These are phyloP conservation scores for Ricinus communis DNA, from an alignment of 345 rosid genomes.

Conservation along the genomic window DNA sequence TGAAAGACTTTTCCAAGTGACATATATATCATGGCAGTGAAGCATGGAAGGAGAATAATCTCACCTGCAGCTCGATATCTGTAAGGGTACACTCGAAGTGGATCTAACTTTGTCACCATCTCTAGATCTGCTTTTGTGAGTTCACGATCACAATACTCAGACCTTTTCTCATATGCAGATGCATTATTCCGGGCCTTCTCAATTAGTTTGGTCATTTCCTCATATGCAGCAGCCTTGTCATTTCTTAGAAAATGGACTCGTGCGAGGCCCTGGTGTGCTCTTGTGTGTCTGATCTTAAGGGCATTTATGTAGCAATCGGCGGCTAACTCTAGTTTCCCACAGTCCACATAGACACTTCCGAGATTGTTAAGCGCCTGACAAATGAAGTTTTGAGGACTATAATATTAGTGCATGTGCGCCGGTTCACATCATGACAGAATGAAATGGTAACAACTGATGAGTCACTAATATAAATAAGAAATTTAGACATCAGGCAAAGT, in stretches of 20 bases:
- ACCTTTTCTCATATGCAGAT: slow-evolving; percentile 96
- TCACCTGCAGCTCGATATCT: slow-evolving; percentile 96
- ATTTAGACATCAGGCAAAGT: too few species aligned
- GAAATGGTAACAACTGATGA: not conserved
- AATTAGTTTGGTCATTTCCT: slow-evolving; percentile 88
- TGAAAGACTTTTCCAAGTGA: too few species aligned
- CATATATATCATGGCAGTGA: too few species aligned
- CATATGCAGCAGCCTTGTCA: slow-evolving; percentile 71
- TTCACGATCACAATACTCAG: slow-evolving; percentile 93
- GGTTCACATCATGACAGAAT: not conserved
- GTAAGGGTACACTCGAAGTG: slow-evolving; percentile 96
- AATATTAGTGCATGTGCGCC: not conserved
- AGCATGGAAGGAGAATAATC: slow-evolving; percentile 5
- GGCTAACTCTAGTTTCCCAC: slow-evolving; percentile 66
- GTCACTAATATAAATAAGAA: not conserved
- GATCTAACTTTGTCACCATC: slow-evolving; percentile 88
- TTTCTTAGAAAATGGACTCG: slow-evolving; percentile 82
- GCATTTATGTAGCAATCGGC: slow-evolving; percentile 98
- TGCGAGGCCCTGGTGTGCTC: slow-evolving; percentile 98
- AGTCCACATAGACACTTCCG: slow-evolving; percentile 86
- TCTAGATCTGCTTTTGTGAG: slow-evolving; percentile 83
- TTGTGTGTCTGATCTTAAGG: slow-evolving; percentile 84
- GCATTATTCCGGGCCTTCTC: slow-evolving; percentile 87
- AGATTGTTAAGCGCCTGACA: slow-evolving; percentile 97
- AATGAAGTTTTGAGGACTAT: slow-evolving; percentile 5